These are phyloP conservation scores for Citropsis articulata DNA, from an alignment of 345 rosid species.

Conservation along the genomic window DNA sequence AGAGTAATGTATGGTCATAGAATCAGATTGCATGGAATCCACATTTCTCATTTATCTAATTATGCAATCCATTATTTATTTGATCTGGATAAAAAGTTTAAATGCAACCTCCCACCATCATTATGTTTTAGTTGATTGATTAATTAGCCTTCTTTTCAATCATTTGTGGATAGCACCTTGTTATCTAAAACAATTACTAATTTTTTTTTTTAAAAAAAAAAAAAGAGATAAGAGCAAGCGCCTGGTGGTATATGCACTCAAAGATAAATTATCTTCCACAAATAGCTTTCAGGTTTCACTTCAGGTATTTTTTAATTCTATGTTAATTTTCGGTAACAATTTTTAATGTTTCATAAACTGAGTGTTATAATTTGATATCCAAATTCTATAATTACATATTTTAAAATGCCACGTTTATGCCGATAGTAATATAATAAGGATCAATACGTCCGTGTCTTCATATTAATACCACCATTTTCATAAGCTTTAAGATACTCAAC, in stretches of 20 bases:
- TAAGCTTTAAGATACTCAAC: too few species aligned
- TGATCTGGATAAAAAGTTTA: conserved; percentile 1
- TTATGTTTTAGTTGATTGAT: neutral
- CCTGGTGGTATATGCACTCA: neutral
- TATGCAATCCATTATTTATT: neutral
- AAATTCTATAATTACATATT: too few species aligned
- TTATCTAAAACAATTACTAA: neutral
- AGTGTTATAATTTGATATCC: neutral
- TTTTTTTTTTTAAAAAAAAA: neutral
- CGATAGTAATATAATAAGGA: too few species aligned
- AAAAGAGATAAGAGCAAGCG: neutral
- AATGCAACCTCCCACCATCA: neutral
- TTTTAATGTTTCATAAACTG: neutral
- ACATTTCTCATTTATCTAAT: neutral
- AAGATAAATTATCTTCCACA: too few species aligned
- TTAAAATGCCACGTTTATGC: too few species aligned
- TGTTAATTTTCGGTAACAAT: too few species aligned
- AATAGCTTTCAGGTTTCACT: neutral
- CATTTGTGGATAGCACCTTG: neutral
- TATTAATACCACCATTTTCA: too few species aligned
- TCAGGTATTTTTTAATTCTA: too few species aligned
- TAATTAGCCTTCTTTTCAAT: neutral
- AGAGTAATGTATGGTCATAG: neutral
- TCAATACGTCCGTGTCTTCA: too few species aligned
- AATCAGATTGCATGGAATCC: neutral